phyloP scores from a whole-genome alignment of 305 asterid species.

The Vinca major region DNA sequence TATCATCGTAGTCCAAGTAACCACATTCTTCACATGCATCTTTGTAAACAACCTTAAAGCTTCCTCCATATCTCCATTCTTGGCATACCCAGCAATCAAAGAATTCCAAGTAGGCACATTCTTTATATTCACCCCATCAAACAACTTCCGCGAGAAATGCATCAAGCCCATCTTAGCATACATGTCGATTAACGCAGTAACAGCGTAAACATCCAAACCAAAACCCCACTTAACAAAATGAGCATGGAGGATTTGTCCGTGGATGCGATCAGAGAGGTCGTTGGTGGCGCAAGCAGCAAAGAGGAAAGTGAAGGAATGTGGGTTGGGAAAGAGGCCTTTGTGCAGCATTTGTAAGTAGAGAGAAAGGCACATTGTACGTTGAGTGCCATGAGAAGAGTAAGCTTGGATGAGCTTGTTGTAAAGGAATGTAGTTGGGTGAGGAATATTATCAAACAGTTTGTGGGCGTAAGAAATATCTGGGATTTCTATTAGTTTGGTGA shows the following conservation, averaged over 20 bases:
- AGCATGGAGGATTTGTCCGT: slow-evolving; percentile 52
- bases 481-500: slow-evolving; percentile 33
- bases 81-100: slow-evolving; percentile 61
- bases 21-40: slow-evolving; percentile 58
- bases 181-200: slow-evolving; percentile 69
- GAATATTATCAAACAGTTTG: slow-evolving; percentile 61
- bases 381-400: slow-evolving; percentile 46
- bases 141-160: slow-evolving; percentile 39
- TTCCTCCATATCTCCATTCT: slow-evolving; percentile 48
- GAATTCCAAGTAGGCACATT: slow-evolving; percentile 71
- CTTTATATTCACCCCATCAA: slow-evolving; percentile 43
- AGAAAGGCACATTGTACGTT: slow-evolving; percentile 34
- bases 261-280: slow-evolving; percentile 26
- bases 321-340: slow-evolving; percentile 32
- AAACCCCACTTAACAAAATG: slow-evolving; percentile 57
- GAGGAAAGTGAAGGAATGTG: slow-evolving; percentile 68
- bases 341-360: slow-evolving; percentile 47
- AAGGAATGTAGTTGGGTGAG: slow-evolving; percentile 50
- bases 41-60: slow-evolving; percentile 44
- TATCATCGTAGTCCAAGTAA: slow-evolving; percentile 76
- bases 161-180: slow-evolving; percentile 59
- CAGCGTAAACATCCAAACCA: slow-evolving; percentile 40
- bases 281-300: slow-evolving; percentile 37
- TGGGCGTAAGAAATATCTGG: slow-evolving; percentile 54
- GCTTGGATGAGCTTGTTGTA: slow-evolving; percentile 81